phyloP scores from a whole-genome alignment of 202 grass and related monocot species.

The Zoysia matrella region DNA sequence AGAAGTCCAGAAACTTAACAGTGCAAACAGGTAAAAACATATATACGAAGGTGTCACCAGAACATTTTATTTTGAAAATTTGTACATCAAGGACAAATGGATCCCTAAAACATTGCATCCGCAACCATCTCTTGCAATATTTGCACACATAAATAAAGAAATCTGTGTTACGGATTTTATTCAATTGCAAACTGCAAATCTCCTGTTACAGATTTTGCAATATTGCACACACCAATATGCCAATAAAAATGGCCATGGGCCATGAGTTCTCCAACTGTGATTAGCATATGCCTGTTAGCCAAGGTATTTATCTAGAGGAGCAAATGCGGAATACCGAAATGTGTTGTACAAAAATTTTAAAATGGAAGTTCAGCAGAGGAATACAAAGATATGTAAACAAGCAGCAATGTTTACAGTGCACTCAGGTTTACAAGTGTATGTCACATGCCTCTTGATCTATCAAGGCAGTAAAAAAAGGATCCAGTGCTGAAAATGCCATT shows the following conservation, averaged over 20 bases:
- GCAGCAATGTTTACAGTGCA: not conserved
- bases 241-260: not conserved
- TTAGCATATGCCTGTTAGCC: not conserved
- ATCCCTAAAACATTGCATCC: not conserved
- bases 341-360: not conserved
- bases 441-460: not conserved
- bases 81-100: not conserved
- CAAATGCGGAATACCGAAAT: not conserved
- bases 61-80: conserved; percentile 4
- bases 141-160: not conserved
- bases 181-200: not conserved
- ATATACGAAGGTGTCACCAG: not conserved
- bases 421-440: not conserved
- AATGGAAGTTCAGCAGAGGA: not conserved
- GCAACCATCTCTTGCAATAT: not conserved
- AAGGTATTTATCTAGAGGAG: not conserved
- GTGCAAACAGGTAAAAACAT: not conserved
- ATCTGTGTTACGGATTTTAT: not conserved
- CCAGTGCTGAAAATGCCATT: not conserved
- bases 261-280: not conserved
- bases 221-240: not conserved
- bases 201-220: not conserved
- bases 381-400: conserved; percentile 1
- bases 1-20: conserved; percentile 4
- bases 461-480: not conserved